Evolutionary conservation across 148 eudicot genomes (phyloP).

Genomic region (Drosera capensis): DNA sequence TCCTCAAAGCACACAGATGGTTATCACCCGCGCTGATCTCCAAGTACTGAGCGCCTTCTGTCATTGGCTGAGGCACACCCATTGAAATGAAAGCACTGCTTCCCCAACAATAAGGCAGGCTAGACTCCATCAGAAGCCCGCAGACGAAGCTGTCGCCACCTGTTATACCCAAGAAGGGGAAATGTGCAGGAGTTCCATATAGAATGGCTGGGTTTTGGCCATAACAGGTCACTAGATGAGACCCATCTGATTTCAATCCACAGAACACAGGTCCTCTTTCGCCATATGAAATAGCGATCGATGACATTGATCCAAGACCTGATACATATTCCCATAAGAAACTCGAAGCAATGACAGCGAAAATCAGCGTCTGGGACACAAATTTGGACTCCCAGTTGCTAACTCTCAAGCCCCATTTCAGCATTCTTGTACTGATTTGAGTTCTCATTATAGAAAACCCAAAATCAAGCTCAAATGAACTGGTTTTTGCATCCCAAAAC

Average conservation of each 20-base stretch:
- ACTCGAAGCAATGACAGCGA: conserved; percentile 24
- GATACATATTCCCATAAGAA: conserved; percentile 19
- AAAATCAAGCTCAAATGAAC: conserved; percentile 9
- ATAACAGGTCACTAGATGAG: conserved; percentile 58
- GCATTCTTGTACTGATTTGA: conserved; percentile 10
- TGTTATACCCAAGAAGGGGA: conserved; percentile 42
- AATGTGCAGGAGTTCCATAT: conserved; percentile 37
- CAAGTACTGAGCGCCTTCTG: conserved; percentile 35
- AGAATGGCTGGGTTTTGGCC: conserved; percentile 58
- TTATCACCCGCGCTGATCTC: conserved; percentile 95
- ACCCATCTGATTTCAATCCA: conserved; percentile 78
- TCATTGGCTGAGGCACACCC: conserved; percentile 63
- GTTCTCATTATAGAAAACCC: conserved; percentile 23
- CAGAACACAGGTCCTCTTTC: conserved; percentile 73
- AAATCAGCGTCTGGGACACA: conserved; percentile 16
- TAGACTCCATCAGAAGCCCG: conserved; percentile 43
- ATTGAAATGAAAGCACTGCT: conserved; percentile 39
- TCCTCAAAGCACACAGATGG: conserved; percentile 78
- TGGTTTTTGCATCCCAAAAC: neutral
- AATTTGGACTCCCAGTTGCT: conserved; percentile 15
- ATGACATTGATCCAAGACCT: conserved; percentile 73
- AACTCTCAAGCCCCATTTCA: conserved; percentile 15
- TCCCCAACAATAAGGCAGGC: conserved; percentile 92
- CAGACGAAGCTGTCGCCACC: conserved; percentile 89
- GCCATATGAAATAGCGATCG: conserved; percentile 80